Base-by-base conservation (phyloP, 169 alveolate species). In the Toxoplasma gondii region DNA sequence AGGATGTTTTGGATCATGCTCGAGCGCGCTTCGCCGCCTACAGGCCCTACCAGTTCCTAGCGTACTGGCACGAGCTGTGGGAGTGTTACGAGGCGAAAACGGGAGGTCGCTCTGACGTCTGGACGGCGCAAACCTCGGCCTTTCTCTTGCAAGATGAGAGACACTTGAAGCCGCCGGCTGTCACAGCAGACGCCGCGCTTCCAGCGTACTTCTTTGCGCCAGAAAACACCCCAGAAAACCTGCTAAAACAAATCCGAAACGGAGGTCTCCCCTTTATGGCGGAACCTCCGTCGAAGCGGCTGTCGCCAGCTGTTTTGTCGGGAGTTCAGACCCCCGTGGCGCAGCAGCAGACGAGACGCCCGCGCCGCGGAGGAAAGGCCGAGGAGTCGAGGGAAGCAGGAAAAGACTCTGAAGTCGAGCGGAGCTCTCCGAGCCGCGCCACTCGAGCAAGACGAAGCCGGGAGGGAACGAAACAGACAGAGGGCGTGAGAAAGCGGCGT, bases 51-150 rank as follows among this genome's bases (percentile, higher is more conserved):
- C 94, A 92, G 69, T 92, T 92, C 34, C 10, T 92, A 58, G 94
- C 94, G 82, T 92, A 92, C 44, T 92, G 94, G 94, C 81, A 36
- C 45, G 94, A 92, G 91, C 78, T 84, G 80, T 84, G 91, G 91
- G 31, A 84, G 78, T 7, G 12, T 24, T 84, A 84, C 78, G 78
- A 84, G 91, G 31, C 29, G 91, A 84, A 84, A 49, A 41, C 9
- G 10, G 91, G 91, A 1, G 78, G 7, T 9, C 54, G 24, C 7
- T 43, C 91, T 0, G 53, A n/a, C 22, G 29, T 29, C 31, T 84
- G 91, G 91, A 49, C 70, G 34, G 45, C 17, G 69, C 45, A 38
- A 24, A 84, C 44, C 45, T 43, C 91, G 24, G 69, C 29, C 29
- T 82, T 41, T 39, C 12, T 78, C 2, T 45, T 78, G 19, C 86